Percentiles rank a stretch among this genome's conserved stretches.
Evolutionary conservation across 2,329 filamentous ascomycete genomes (phyloP).

Genomic region (Colletotrichum spinosum): DNA sequence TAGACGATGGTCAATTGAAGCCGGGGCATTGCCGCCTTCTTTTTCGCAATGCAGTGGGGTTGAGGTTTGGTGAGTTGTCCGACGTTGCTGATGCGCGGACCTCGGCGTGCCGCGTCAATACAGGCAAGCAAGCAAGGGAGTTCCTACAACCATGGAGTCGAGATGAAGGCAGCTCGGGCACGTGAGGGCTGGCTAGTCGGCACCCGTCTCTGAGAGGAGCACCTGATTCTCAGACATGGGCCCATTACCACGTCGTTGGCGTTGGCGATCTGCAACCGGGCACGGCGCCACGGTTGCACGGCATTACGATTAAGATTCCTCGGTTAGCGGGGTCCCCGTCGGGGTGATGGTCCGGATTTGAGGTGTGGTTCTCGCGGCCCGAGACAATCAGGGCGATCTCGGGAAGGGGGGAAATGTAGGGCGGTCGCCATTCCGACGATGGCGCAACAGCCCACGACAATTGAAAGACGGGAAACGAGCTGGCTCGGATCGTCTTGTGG

Average conservation of each 20-base stretch:
- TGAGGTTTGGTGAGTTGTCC: too few relatives aligned
- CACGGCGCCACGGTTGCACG: slow-evolving; percentile 9
- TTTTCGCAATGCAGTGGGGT: not conserved
- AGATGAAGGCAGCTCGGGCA: too few relatives aligned
- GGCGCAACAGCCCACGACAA: too few relatives aligned
- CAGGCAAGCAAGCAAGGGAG: slow-evolving; percentile 13
- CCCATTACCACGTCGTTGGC: slow-evolving; percentile 23
- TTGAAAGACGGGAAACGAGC: too few relatives aligned
- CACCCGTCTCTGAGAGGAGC: not conserved
- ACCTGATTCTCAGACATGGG: slow-evolving; percentile 21
- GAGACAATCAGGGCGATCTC: slow-evolving; percentile 8
- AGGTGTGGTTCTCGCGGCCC: slow-evolving; percentile 7
- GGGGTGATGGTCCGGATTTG: too few relatives aligned
- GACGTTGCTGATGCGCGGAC: too few relatives aligned
- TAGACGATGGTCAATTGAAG: slow-evolving; percentile 14
- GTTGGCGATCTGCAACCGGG: slow-evolving; percentile 25
- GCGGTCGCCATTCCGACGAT: too few relatives aligned
- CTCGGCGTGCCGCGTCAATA: too few relatives aligned
- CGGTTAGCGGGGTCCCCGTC: not conserved
- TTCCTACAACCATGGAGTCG: too few relatives aligned
- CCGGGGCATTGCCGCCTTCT: slow-evolving; percentile 9
- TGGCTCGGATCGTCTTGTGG: too few relatives aligned
- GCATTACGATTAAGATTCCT: not conserved
- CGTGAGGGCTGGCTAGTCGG: too few relatives aligned
- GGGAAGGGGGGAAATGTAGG: not conserved